phyloP scores from a whole-genome alignment of 2,329 filamentous ascomycete genomes.

The Alternaria tenuissima region DNA sequence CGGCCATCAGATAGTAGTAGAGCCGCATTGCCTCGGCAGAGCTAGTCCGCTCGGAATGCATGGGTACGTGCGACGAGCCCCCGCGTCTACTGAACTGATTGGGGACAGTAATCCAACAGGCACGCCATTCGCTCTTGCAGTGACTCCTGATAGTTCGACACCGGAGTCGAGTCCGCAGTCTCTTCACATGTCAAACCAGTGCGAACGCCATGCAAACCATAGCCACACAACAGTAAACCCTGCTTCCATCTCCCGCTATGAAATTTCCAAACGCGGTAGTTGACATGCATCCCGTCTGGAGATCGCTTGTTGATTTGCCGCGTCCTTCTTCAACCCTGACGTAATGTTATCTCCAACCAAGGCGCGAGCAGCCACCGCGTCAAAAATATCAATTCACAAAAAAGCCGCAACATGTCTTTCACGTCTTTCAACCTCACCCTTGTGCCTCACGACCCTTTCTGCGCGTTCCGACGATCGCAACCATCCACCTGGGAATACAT shows the following conservation, averaged over 20 bases:
- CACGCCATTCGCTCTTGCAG: background rate
- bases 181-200: constrained; percentile 8
- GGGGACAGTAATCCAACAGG: background rate
- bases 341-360: constrained; percentile 18
- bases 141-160: background rate
- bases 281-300: constrained; percentile 21
- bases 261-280: constrained; percentile 9
- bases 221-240: constrained; percentile 5
- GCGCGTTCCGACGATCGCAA: background rate
- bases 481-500: background rate
- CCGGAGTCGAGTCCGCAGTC: constrained; percentile 1
- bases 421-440: background rate
- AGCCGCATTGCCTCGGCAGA: constrained; percentile 35
- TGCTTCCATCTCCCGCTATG: constrained; percentile 18
- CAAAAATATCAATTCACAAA: background rate
- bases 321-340: constrained; percentile 11
- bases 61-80: constrained; percentile 1
- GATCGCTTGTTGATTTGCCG: constrained; percentile 9
- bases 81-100: constrained; percentile 9
- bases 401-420: constrained; percentile 5
- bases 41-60: constrained; percentile 10
- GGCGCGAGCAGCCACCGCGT: constrained; percentile 16
- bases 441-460: background rate
- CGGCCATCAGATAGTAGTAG: constrained; percentile 3
- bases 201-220: background rate